A percentile compares a stretch with the other conserved stretches of the same genome.
phyloP scores from a whole-genome alignment of 179 eudicot genomes.

The Actinidia polygama region DNA sequence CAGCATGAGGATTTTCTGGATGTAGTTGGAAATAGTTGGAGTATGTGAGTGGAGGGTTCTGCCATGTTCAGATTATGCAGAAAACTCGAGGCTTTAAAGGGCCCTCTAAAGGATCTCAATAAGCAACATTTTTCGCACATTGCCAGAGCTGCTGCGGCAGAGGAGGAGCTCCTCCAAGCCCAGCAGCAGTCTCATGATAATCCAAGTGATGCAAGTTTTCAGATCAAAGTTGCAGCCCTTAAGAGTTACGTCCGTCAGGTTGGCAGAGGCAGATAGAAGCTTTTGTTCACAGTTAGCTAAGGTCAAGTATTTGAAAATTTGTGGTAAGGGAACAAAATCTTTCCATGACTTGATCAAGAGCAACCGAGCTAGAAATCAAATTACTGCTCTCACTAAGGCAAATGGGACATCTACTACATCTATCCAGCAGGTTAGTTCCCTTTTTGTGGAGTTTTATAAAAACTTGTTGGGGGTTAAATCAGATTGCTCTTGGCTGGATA shows the following conservation, averaged over 20 bases:
- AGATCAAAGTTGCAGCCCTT: background rate
- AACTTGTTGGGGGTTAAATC: no score
- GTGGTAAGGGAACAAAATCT: background rate
- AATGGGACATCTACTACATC: no score
- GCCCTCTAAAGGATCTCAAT: background rate
- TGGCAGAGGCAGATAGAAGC: background rate
- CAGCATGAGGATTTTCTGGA: background rate
- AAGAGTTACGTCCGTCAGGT: background rate
- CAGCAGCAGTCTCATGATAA: background rate
- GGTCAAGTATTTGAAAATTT: background rate
- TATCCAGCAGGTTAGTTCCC: no score
- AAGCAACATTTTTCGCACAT: background rate
- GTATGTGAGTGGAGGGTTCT: background rate
- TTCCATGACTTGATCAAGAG: background rate
- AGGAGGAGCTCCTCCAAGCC: background rate
- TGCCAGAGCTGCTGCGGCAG: background rate
- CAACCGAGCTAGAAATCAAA: background rate
- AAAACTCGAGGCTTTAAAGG: background rate
- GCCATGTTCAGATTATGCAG: background rate
- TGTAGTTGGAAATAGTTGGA: no score
- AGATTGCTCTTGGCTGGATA: no score
- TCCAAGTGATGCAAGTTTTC: background rate
- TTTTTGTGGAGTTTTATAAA: no score
- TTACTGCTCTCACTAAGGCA: background rate
- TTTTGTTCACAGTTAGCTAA: background rate